A percentile compares a stretch with the other conserved stretches of the same genome.
These are phyloP conservation scores for Poronia punctata DNA, from an alignment of 495 filamentous ascomycete species.

Conservation along the genomic window DNA sequence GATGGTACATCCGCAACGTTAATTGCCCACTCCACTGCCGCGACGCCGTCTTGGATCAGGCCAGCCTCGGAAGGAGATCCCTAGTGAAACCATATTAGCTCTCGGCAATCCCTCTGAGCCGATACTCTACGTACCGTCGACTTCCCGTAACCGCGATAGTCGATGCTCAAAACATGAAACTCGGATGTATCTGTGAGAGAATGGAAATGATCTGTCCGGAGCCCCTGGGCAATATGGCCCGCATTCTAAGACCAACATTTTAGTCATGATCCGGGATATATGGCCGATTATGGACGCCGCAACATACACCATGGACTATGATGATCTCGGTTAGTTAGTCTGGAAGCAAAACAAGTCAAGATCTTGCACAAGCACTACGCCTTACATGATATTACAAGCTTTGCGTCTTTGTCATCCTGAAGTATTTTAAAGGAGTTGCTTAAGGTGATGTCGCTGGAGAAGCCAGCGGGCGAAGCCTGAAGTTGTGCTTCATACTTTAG, in stretches of 20 bases:
- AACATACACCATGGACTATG: slow-evolving; percentile 39
- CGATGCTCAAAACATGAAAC: slow-evolving; percentile 57
- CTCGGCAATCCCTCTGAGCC: neutral
- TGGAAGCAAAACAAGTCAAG: neutral
- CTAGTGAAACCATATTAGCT: neutral
- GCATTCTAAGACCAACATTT: slow-evolving; percentile 35
- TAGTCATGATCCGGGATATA: slow-evolving; percentile 3
- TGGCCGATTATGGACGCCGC: too few species aligned
- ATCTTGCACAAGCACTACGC: too few species aligned
- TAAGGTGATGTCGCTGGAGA: slow-evolving; percentile 47
- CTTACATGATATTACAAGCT: slow-evolving; percentile 53
- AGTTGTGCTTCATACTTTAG: slow-evolving; percentile 48
- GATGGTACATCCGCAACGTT: slow-evolving; percentile 57
- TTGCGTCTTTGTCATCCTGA: slow-evolving; percentile 52
- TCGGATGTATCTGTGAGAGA: slow-evolving; percentile 50
- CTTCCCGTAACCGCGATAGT: slow-evolving; percentile 86
- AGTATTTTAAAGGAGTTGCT: slow-evolving; percentile 54
- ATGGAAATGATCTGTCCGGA: slow-evolving; percentile 56
- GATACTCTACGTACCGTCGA: slow-evolving; percentile 41
- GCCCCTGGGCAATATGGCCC: slow-evolving; percentile 58
- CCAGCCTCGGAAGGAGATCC: slow-evolving; percentile 77
- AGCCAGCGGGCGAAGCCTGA: slow-evolving; percentile 40
- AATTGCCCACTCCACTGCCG: slow-evolving; percentile 65
- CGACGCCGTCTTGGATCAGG: slow-evolving; percentile 69
- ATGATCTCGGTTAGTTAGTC: neutral